phyloP scores from a whole-genome alignment of 2,329 filamentous ascomycete genomes.

The Leptographium wingfieldii region DNA sequence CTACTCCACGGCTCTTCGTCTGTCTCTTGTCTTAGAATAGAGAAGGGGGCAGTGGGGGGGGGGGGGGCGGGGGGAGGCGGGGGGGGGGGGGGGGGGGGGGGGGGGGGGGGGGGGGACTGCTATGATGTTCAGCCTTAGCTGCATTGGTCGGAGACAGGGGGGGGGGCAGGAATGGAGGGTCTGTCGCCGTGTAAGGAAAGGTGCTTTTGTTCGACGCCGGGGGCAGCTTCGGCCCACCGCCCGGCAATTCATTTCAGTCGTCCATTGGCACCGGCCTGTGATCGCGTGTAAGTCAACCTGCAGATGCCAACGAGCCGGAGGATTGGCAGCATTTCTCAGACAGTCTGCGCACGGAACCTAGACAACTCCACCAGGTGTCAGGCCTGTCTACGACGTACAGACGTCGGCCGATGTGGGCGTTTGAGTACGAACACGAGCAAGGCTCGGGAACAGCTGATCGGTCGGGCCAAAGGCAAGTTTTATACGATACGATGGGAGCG shows the following conservation, averaged over 20 bases:
- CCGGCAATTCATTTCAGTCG: not conserved
- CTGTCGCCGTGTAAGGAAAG: not conserved
- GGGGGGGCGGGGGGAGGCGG: too few species aligned
- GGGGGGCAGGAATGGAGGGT: not conserved
- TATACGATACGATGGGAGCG: too few species aligned
- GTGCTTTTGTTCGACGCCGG: not conserved
- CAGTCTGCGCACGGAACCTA: not conserved
- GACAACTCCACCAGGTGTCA: not conserved
- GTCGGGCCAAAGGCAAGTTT: not conserved
- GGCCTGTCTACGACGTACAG: too few species aligned
- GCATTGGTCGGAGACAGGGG: constrained; percentile 1
- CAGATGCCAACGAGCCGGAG: too few species aligned
- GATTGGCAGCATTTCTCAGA: not conserved
- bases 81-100: too few species aligned
- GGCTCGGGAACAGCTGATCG: not conserved
- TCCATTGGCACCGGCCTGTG: not conserved
- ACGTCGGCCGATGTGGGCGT: not conserved
- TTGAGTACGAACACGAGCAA: not conserved
- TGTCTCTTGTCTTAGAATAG: too few species aligned
- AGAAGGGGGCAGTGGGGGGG: too few species aligned
- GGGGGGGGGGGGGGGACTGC: too few species aligned
- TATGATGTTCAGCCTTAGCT: constrained; percentile 5
- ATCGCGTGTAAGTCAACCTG: not conserved
- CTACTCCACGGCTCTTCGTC: too few species aligned
- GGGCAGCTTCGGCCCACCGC: not conserved